These are phyloP conservation scores for Colletotrichum tropicicola DNA, from an alignment of 2,329 filamentous ascomycete genomes.

Conservation along the genomic window DNA sequence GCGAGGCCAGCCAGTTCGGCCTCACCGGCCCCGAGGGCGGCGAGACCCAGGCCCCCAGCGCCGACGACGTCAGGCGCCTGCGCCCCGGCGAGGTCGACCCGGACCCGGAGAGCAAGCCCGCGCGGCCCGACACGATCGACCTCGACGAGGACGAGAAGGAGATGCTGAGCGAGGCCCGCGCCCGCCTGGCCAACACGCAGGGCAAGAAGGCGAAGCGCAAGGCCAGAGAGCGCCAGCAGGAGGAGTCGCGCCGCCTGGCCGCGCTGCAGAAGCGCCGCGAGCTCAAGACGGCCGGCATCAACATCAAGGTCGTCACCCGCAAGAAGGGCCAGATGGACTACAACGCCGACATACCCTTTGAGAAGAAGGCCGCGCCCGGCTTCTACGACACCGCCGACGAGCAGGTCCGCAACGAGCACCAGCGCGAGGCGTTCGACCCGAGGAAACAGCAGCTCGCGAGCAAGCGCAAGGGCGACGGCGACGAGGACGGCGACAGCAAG, in stretches of 20 bases:
- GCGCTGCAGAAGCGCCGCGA: conserved; percentile 94
- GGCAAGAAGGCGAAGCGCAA: conserved; percentile 99
- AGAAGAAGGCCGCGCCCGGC: conserved; percentile 86
- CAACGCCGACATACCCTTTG: conserved; percentile 98
- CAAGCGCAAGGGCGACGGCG: conserved; percentile 91
- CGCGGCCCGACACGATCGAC: conserved; percentile 95
- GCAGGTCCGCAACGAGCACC: conserved; percentile 79
- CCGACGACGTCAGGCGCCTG: conserved; percentile 89
- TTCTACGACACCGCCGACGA: conserved; percentile 96
- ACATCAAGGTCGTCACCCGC: conserved; percentile 90
- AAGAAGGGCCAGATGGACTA: conserved; percentile 99
- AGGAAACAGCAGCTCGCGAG: conserved; percentile 89
- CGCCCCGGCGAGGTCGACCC: conserved; percentile 94
- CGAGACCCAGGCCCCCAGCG: conserved; percentile 86
- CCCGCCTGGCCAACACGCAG: conserved; percentile 95
- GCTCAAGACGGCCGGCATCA: conserved; percentile 97
- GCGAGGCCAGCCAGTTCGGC: conserved; percentile 84
- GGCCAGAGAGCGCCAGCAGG: conserved; percentile 92
- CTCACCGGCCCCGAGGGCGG: conserved; percentile 87
- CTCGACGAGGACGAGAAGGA: conserved; percentile 99
- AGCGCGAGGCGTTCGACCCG: conserved; percentile 88
- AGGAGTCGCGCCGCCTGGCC: conserved; percentile 90
- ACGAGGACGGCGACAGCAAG: conserved; percentile 82
- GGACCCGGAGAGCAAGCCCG: conserved; percentile 96
- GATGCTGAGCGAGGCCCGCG: conserved; percentile 97